A percentile compares a stretch with the other conserved stretches of the same genome.
Evolutionary conservation across 257 asterid genomes (phyloP).

Genomic region (Jaltomata sinuosa): DNA sequence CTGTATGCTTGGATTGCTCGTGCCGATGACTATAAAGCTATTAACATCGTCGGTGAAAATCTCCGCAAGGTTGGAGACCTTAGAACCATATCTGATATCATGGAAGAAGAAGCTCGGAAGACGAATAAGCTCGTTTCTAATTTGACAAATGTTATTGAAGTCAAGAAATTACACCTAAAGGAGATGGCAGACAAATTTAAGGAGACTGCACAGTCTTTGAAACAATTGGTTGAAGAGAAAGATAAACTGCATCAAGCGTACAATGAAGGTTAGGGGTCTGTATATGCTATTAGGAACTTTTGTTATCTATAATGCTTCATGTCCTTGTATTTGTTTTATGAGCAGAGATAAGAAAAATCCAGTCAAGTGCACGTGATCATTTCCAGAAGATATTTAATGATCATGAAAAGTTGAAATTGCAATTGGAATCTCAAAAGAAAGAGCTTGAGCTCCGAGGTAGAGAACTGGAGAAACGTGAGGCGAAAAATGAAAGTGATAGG

Average conservation of each 20-base stretch:
- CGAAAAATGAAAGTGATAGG: conserved; percentile 55
- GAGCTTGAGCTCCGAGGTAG: conserved; percentile 45
- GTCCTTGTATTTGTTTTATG: conserved; percentile 1
- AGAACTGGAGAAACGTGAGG: conserved; percentile 40
- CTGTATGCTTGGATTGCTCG: conserved; percentile 87
- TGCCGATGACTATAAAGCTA: conserved; percentile 41
- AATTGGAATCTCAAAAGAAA: conserved; percentile 45
- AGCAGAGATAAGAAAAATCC: conserved; percentile 64
- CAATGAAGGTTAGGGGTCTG: conserved; percentile 37
- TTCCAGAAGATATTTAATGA: conserved; percentile 41
- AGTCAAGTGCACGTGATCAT: conserved; percentile 34
- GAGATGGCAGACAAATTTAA: conserved; percentile 49
- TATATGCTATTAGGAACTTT: conserved; percentile 9
- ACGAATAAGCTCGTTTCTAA: conserved; percentile 36
- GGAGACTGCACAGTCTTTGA: conserved; percentile 40
- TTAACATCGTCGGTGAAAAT: conserved; percentile 46
- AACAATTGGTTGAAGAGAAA: conserved; percentile 44
- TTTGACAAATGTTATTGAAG: conserved; percentile 36
- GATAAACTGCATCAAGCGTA: conserved; percentile 47
- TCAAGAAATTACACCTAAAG: conserved; percentile 42
- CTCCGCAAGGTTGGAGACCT: conserved; percentile 75
- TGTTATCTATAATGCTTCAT: not conserved
- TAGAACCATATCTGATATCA: conserved; percentile 51
- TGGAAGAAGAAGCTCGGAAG: conserved; percentile 43
- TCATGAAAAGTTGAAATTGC: conserved; percentile 36